Base-by-base conservation (phyloP, 768 basidiomycete species). In the Pleurotus platypus region DNA sequence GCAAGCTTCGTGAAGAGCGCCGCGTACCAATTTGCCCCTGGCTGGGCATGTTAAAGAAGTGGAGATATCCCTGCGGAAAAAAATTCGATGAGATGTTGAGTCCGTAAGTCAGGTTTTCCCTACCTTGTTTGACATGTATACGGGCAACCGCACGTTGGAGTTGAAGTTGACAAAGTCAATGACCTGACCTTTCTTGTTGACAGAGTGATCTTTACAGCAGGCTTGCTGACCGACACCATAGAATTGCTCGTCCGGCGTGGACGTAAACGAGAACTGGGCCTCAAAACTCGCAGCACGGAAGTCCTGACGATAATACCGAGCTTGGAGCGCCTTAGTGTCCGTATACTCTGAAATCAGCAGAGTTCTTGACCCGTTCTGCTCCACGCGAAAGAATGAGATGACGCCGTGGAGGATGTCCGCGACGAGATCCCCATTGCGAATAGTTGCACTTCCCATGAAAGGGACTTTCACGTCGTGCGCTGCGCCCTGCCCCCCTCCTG, bases 151-250 rank as follows among this genome's bases (percentile, higher is more conserved):
- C 13, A 71, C 69, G 57, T 72, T 69, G 3, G 71, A 72, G 54
- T 74, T 72, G 56, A 62, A 74, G 49, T 73, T 73, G 35, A 72
- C 66, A 16, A 74, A 53, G 56, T 74, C 72, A 13, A 73, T 63
- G n/a, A 69, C 67, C 50, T 75, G 70, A 2, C 71, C 69, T 63
- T 74, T 73, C 64, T 73, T 72, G 57, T 73, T 73, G 1, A 75
- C 67, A 1, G 70, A 64, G 57, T 72, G 62, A 51, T 73, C 72
- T 13, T 65, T 69, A 59, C 72, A 74, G 58, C 72, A 73, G 7
- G 72, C 65, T 46, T 74, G 73, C 58, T 75, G 72, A 1, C 73
- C 73, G 3, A 64, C 62, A 3, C 72, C 72, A 60, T 68, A 73
- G 55, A 75, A 68, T 57, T 70, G 69, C 49, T 74, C 73, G 24